A percentile compares a stretch with the other conserved stretches of the same genome.
phyloP scores from a whole-genome alignment of 495 filamentous ascomycete genomes.

The Apiosordaria backusii region DNA sequence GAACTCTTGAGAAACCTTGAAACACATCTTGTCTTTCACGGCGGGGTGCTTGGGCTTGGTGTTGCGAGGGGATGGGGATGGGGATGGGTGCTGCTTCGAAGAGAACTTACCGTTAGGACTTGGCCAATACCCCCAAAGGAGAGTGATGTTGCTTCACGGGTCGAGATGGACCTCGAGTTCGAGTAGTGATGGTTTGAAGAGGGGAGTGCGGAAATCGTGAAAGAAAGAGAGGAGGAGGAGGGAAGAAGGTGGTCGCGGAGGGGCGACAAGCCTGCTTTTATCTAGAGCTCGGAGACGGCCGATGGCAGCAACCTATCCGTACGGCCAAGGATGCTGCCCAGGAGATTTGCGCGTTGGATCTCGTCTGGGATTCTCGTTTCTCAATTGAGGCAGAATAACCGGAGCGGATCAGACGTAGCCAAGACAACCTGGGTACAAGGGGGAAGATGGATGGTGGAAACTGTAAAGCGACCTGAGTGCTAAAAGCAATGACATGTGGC shows the following conservation, averaged over 20 bases:
- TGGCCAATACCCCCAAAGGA: conserved; percentile 13
- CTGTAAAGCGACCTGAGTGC: background rate
- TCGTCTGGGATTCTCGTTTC: conserved; percentile 25
- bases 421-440: conserved; percentile 17
- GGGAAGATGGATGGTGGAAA: conserved; percentile 10
- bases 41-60: background rate
- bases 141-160: conserved; percentile 15
- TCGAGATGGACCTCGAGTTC: conserved; percentile 18
- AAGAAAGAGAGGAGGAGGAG: conserved; percentile 19
- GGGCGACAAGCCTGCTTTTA: conserved; percentile 30
- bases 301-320: conserved; percentile 6
- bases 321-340: conserved; percentile 2
- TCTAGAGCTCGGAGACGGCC: conserved; percentile 16
- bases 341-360: conserved; percentile 11
- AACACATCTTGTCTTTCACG: conserved; percentile 17
- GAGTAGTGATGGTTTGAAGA: background rate
- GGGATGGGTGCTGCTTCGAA: background rate
- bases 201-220: conserved; percentile 23
- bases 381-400: conserved; percentile 25
- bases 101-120: conserved; percentile 32
- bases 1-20: conserved; percentile 10
- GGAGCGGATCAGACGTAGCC: conserved; percentile 23
- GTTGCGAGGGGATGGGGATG: background rate
- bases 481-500: conserved; percentile 15
- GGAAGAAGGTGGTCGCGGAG: conserved; percentile 12